phyloP scores from a whole-genome alignment of 1,139 yeast genomes.

The Geotrichum reessii region DNA sequence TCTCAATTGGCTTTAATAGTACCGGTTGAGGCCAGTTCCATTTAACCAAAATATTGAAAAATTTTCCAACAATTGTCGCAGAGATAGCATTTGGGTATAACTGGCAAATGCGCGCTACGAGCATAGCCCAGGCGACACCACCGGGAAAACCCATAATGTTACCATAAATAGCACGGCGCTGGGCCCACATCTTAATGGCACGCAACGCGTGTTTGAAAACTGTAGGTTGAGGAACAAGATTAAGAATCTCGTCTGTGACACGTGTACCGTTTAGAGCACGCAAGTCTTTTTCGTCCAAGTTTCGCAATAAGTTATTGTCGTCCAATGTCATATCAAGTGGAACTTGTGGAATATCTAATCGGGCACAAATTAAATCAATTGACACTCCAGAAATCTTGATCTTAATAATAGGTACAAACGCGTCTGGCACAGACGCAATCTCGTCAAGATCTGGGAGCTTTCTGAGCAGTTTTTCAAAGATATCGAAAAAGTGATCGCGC shows the following conservation, averaged over 20 bases:
- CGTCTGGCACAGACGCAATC: slow-evolving; percentile 90
- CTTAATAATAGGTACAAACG: slow-evolving; percentile 91
- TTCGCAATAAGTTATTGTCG: slow-evolving; percentile 77
- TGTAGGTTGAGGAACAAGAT: slow-evolving; percentile 84
- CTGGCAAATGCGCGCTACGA: slow-evolving; percentile 94
- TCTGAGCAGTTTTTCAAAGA: slow-evolving; percentile 62
- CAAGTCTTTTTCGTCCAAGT: slow-evolving; percentile 84
- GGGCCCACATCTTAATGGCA: slow-evolving; percentile 95
- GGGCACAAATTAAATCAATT: slow-evolving; percentile 83
- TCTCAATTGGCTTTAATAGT: slow-evolving; percentile 82
- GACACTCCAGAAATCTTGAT: slow-evolving; percentile 82
- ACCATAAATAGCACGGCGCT: slow-evolving; percentile 86
- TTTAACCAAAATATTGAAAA: slow-evolving; percentile 74
- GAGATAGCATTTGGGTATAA: slow-evolving; percentile 94
- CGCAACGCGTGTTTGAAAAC: slow-evolving; percentile 90
- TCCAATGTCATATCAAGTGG: slow-evolving; percentile 68
- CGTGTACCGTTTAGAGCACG: slow-evolving; percentile 92
- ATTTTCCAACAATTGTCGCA: slow-evolving; percentile 81
- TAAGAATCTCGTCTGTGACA: slow-evolving; percentile 90
- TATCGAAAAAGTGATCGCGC: slow-evolving; percentile 79
- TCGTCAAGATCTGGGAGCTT: slow-evolving; percentile 78
- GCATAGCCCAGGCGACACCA: slow-evolving; percentile 99
- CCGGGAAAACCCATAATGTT: slow-evolving; percentile 97
- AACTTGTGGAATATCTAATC: slow-evolving; percentile 72
- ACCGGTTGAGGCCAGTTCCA: slow-evolving; percentile 99